Evolutionary conservation across 2,329 filamentous ascomycete genomes (phyloP).

Genomic region (Emergomyces africanus): DNA sequence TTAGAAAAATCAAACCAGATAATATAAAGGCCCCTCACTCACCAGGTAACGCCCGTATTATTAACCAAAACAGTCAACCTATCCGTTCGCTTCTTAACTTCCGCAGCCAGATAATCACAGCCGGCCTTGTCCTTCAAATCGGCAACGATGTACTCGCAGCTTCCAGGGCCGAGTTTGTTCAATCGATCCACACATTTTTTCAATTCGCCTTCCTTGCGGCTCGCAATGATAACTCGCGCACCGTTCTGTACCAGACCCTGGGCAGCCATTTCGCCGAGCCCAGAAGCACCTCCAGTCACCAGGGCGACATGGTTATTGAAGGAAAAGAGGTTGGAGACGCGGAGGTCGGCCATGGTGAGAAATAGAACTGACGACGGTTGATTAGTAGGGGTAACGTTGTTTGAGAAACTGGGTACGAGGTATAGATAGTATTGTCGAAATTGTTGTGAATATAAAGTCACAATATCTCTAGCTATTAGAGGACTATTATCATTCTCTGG

Average conservation of each 20-base stretch:
- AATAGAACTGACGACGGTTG: not conserved
- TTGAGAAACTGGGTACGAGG: not conserved
- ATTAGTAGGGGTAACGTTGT: no score
- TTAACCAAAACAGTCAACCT: slow-evolving; percentile 29
- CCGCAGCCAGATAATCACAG: slow-evolving; percentile 23
- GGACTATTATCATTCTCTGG: not conserved
- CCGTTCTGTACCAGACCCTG: slow-evolving; percentile 33
- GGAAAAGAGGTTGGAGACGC: slow-evolving; percentile 22
- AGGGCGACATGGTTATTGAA: slow-evolving; percentile 24
- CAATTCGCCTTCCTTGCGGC: slow-evolving; percentile 29
- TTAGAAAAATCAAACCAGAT: not conserved
- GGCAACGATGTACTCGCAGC: slow-evolving; percentile 29
- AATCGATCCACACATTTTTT: slow-evolving; percentile 22
- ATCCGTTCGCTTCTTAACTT: slow-evolving; percentile 25
- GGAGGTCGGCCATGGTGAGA: slow-evolving; percentile 15
- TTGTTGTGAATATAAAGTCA: not conserved
- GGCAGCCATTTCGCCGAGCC: slow-evolving; percentile 32
- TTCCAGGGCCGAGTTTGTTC: slow-evolving; percentile 29
- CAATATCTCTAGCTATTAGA: not conserved
- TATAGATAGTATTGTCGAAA: not conserved
- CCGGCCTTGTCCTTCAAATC: slow-evolving; percentile 31
- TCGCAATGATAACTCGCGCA: slow-evolving; percentile 30
- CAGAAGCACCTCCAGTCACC: slow-evolving; percentile 26
- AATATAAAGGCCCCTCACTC: not conserved
- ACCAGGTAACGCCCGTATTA: slow-evolving; percentile 29